Percentiles rank a stretch among this genome's conserved stretches.
Conservation (phyloP, 441 rosid species). For the Croton setiger region DNA sequence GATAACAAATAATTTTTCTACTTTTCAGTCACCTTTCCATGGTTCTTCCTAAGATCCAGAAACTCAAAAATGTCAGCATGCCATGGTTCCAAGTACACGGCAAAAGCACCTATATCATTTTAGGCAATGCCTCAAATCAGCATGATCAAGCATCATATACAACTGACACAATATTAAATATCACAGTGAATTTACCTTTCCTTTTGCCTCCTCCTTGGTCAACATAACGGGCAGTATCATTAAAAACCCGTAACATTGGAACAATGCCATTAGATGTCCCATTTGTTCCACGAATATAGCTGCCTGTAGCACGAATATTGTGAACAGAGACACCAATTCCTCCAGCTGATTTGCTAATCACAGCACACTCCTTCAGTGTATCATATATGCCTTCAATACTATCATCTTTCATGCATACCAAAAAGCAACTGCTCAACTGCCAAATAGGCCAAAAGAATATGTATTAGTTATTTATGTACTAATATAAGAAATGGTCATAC, state of each 20-base stretch:
- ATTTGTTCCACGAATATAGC: slow-evolving; percentile 89
- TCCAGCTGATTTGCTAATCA: slow-evolving; percentile 93
- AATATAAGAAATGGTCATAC: neutral
- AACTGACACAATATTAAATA: neutral
- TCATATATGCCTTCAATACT: slow-evolving; percentile 96
- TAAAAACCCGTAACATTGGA: slow-evolving; percentile 87
- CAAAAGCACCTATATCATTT: slow-evolving; percentile 71
- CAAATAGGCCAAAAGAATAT: slow-evolving; percentile 11
- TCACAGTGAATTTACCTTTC: slow-evolving; percentile 48
- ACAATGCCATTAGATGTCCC: slow-evolving; percentile 87
- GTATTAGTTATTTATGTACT: neutral
- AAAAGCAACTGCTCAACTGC: slow-evolving; percentile 90
- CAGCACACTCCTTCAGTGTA: slow-evolving; percentile 86
- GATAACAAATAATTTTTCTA: neutral
- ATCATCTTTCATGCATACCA: slow-evolving; percentile 89
- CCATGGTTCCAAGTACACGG: slow-evolving; percentile 95
- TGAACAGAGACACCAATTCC: slow-evolving; percentile 94
- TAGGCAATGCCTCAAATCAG: neutral
- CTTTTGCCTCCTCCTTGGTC: slow-evolving; percentile 98
- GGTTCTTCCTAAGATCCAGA: slow-evolving; percentile 80
- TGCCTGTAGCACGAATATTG: slow-evolving; percentile 84
- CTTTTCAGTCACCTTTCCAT: slow-evolving; percentile 59
- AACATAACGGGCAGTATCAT: slow-evolving; percentile 92
- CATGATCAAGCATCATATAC: neutral
- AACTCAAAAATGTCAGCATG: slow-evolving; percentile 86